Evolutionary conservation across 148 eudicot species (phyloP), one percentile per base, ranked within the genome.

Genomic region (Amaranthus cruentus): DNA sequence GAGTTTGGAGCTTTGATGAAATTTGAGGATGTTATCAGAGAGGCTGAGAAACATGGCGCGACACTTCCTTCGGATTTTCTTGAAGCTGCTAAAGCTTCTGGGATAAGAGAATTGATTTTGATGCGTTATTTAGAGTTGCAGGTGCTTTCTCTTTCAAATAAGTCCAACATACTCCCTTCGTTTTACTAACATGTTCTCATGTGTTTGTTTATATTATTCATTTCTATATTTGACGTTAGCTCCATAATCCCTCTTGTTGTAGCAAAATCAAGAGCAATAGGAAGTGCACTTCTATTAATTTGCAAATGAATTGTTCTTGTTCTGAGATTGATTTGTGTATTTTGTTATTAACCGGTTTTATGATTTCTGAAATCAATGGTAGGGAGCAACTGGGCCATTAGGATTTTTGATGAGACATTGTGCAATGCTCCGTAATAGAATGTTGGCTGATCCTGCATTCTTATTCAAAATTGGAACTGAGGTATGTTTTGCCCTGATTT

Each of bases 381-480:
- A 89, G 97, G 89, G 88, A 53, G 81, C 97, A 11, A 85, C 47
- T 69, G 79, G 95, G 89, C 88, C 85, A 0, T 13, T 92, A 53
- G 90, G 96, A 6, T 90, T 92, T 81, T 72, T 92, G 81, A 88
- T 90, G 88, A 85, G 87, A 69, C 76, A 86, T 65, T 90, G 83
- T 66, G 77, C 82, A 48, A 88, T 89, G 96, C 84, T 92, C 28
- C 82, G 97, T 47, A 87, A 90, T 72, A 72, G 96, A 64, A 88
- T 92, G 96, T 86, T 92, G 74, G 97, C 90, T 64, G 97, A 92
- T 83, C 93, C 96, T 12, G 80, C 93, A 4, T 92, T 92, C 79
- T 83, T 92, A 71, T 92, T 89, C 66, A 92, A 92, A 92, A 89
- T 92, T 77, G 97, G 97, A 65, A 92, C 92, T n/a, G 95, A 92